phyloP scores from a whole-genome alignment of 148 eudicot genomes.

The Rhododendron molle region DNA sequence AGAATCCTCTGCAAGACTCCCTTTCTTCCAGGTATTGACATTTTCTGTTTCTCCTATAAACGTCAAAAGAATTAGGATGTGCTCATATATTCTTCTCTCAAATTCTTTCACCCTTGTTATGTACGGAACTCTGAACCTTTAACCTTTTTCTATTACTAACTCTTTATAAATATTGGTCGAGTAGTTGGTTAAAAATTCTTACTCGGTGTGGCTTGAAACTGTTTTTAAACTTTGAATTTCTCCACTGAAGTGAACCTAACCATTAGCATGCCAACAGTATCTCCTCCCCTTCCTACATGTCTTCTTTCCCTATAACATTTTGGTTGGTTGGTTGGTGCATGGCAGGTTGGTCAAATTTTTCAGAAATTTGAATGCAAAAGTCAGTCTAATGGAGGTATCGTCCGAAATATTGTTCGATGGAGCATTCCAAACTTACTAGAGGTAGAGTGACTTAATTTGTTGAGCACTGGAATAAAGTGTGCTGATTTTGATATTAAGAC shows the following conservation, averaged over 20 bases:
- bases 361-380: constrained; percentile 82
- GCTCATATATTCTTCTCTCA: not conserved
- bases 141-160: not conserved
- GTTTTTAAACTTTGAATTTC: not conserved
- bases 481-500: not conserved
- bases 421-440: constrained; percentile 69
- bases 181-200: not conserved
- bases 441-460: constrained; percentile 28
- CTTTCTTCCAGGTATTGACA: constrained; percentile 59
- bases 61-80: not conserved
- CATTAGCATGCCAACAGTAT: not conserved
- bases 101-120: not conserved
- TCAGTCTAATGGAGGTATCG: constrained; percentile 51
- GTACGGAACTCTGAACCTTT: not conserved
- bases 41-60: not conserved
- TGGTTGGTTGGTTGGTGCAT: not conserved
- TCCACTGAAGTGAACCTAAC: not conserved
- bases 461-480: not conserved
- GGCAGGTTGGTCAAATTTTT: constrained; percentile 84
- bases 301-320: not conserved
- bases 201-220: not conserved
- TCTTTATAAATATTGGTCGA: not conserved
- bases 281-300: not conserved
- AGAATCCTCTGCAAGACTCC: constrained; percentile 69
- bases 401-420: constrained; percentile 82